Evolutionary conservation across 495 filamentous ascomycete species (phyloP).

Genomic region (Penicillium tannophilum): DNA sequence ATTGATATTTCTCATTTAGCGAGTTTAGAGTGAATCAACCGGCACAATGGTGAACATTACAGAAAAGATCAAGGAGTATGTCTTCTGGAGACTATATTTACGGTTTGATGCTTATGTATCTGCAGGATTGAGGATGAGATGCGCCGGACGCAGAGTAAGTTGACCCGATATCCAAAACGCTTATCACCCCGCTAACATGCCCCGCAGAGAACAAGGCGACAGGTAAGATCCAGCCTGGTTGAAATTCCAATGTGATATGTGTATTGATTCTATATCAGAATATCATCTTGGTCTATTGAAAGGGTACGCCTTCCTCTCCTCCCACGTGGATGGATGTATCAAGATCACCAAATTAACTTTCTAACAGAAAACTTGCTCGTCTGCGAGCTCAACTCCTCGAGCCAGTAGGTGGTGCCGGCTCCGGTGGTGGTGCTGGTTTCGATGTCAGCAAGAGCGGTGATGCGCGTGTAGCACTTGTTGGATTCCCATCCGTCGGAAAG

Average conservation of each 20-base stretch:
- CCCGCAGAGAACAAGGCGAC: constrained; percentile 97
- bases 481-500: constrained; percentile 98
- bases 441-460: constrained; percentile 98
- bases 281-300: constrained; percentile 98
- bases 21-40: constrained; percentile 34
- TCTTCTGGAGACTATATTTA: constrained; percentile 2
- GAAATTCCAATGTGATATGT: constrained; percentile 1
- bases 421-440: constrained; percentile 77
- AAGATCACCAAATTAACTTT: background rate
- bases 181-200: constrained; percentile 38
- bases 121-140: constrained; percentile 99
- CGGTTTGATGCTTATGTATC: constrained; percentile 13
- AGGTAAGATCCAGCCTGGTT: constrained; percentile 56
- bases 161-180: constrained; percentile 12
- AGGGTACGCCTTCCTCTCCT: constrained; percentile 59
- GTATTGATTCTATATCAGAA: constrained; percentile 57
- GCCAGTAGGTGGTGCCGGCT: constrained; percentile 76
- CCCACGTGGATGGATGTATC: background rate
- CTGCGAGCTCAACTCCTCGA: constrained; percentile 94
- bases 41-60: constrained; percentile 98
- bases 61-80: constrained; percentile 97
- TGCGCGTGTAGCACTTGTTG: constrained; percentile 94
- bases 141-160: constrained; percentile 92
- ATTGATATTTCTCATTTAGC: constrained; percentile 17
- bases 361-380: constrained; percentile 85